Evolutionary conservation across 2,329 filamentous ascomycete genomes (phyloP).

Genomic region (Hypoxylon sp.): DNA sequence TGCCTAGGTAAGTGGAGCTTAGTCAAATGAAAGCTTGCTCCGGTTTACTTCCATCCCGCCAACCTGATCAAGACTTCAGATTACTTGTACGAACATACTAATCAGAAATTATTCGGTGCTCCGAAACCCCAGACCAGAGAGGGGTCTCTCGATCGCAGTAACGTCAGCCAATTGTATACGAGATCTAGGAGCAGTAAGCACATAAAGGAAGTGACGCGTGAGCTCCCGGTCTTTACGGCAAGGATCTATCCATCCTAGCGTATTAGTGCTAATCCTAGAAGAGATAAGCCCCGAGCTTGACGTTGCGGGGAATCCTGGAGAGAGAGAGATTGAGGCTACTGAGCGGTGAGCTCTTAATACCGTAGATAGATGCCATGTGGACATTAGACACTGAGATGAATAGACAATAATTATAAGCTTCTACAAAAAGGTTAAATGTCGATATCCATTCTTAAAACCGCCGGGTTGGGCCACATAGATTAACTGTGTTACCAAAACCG

Average conservation of each 20-base stretch:
- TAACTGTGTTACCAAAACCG: not conserved
- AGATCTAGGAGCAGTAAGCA: constrained; percentile 8
- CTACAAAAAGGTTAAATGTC: not conserved
- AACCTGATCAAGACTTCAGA: not conserved
- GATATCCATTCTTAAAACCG: not conserved
- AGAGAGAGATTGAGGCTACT: constrained; percentile 8
- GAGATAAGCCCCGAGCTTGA: constrained; percentile 24
- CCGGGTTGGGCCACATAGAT: not conserved
- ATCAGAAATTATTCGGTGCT: not conserved
- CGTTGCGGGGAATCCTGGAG: constrained; percentile 36
- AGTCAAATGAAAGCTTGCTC: constrained; percentile 2
- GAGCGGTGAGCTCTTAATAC: constrained; percentile 9
- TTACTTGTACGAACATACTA: constrained; percentile 1
- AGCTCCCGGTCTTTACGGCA: constrained; percentile 15
- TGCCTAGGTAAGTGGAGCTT: constrained; percentile 9
- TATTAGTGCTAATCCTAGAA: constrained; percentile 16
- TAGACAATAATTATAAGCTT: constrained; percentile 4
- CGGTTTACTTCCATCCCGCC: constrained; percentile 6
- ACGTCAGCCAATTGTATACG: constrained; percentile 6
- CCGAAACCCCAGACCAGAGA: constrained; percentile 7
- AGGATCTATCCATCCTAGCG: too few relatives aligned
- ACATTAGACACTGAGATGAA: not conserved
- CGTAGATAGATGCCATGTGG: not conserved
- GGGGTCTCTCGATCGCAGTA: constrained; percentile 7
- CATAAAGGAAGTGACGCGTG: constrained; percentile 6